A percentile compares a stretch with the other conserved stretches of the same genome.
phyloP scores from a whole-genome alignment of 164 flowering plant genomes.

The Tetracentron sinense region DNA sequence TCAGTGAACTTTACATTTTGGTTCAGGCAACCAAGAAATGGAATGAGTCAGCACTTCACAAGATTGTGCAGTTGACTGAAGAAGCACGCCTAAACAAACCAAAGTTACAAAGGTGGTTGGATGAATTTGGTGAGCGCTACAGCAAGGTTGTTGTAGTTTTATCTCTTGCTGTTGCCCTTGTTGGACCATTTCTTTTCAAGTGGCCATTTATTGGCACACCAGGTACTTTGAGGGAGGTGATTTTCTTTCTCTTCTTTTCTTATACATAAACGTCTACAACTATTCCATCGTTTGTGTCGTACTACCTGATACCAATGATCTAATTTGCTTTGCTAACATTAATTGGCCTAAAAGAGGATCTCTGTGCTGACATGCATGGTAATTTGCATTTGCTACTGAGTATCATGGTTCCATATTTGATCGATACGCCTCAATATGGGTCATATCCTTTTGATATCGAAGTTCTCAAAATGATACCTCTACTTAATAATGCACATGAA shows the following conservation, averaged over 20 bases:
- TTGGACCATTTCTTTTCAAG: conserved; percentile 85
- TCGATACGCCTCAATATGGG: neutral
- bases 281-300: neutral
- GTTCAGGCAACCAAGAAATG: conserved; percentile 80
- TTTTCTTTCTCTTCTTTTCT: too few relatives aligned
- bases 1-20: conserved; percentile 9
- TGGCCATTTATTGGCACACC: conserved; percentile 90
- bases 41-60: conserved; percentile 84
- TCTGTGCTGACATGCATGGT: too few relatives aligned
- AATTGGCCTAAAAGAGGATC: neutral
- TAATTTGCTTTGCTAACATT: neutral
- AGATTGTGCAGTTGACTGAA: conserved; percentile 87
- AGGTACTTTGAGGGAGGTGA: conserved; percentile 60
- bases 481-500: neutral
- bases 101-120: conserved; percentile 95
- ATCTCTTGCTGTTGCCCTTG: conserved; percentile 70
- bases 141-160: conserved; percentile 84
- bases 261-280: neutral
- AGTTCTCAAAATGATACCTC: neutral
- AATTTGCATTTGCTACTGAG: too few relatives aligned
- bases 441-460: neutral
- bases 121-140: conserved; percentile 93
- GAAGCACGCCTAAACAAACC: conserved; percentile 93
- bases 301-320: neutral
- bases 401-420: neutral